Base-by-base conservation (phyloP, 371 early-diverging fungal genomes). In the Syncephalastrum monosporum region DNA sequence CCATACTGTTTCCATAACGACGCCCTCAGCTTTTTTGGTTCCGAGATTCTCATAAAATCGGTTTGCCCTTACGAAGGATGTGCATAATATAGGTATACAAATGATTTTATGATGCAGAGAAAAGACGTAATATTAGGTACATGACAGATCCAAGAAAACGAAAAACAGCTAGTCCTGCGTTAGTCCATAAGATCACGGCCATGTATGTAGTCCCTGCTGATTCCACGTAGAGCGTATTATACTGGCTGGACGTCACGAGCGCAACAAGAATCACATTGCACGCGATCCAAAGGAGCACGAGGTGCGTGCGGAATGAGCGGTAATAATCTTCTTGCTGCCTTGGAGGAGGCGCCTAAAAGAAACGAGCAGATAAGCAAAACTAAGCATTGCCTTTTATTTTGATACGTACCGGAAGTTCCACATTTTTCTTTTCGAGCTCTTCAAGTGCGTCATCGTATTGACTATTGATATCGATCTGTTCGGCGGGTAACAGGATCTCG, bases 151-250 rank as follows among this genome's bases (percentile, higher is more conserved):
- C 95, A 42, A 91, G 45, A 72, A 94, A 93, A 27, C 94, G 82
- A 64, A 95, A 83, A 2, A 82, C 65, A 8, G 93, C 83, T 45
- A 96, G 72, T 8, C 78, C 91, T 24, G 89, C 83, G 51, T 94
- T 93, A 4, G 89, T 86, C 91, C 93, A 96, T 25, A 96, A 84
- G 47, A 95, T 86, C 52, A 95, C 83, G 23, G 82, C 77, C 67
- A 94, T 81, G 56, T 92, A 95, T 0, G 82, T 77, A 52, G 85
- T 87, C n/a, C 75, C 79, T 5, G 65, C 71, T 0, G 74, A 68
- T 1, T 48, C 45, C 5, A 56, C 47, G 24, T 63, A 71, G 19
- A 75, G 52, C 1, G 68, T 68, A 8, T 65, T 61, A 23, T 68
- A 73, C 10, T 73, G 63, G 5, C 63, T 50, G 1, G 75, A 63